Evolutionary conservation across 2,329 filamentous ascomycete species (phyloP).

Genomic region (Shiraia bambusicola): DNA sequence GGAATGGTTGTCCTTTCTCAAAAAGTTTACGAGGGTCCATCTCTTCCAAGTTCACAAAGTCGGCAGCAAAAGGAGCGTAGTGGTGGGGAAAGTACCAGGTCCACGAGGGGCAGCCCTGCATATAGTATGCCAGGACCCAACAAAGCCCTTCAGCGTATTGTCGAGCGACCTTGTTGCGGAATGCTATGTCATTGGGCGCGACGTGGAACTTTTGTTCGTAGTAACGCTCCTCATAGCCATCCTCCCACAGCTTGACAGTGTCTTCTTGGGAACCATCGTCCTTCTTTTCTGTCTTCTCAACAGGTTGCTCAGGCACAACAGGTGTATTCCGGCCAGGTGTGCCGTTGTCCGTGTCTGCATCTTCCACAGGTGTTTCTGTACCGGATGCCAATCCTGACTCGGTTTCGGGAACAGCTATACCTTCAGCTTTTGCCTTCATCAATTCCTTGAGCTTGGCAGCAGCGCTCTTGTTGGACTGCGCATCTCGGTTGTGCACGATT

Average conservation of each 20-base stretch:
- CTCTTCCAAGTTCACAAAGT: conserved; percentile 81
- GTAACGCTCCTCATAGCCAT: conserved; percentile 91
- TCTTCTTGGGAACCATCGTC: conserved; percentile 69
- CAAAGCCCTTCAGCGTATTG: conserved; percentile 93
- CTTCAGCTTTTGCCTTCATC: conserved; percentile 57
- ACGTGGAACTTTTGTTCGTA: conserved; percentile 96
- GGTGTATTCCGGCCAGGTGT: conserved; percentile 64
- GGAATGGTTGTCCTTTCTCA: conserved; percentile 80
- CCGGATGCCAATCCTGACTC: conserved; percentile 35
- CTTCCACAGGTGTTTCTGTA: conserved; percentile 57
- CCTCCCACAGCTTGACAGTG: conserved; percentile 88
- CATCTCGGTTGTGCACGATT: conserved; percentile 77
- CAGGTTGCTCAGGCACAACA: conserved; percentile 48
- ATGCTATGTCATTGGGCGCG: conserved; percentile 75
- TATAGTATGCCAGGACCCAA: conserved; percentile 96
- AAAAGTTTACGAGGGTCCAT: conserved; percentile 71
- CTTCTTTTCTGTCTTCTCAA: conserved; percentile 44
- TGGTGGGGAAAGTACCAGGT: conserved; percentile 99
- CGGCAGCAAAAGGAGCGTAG: conserved; percentile 94
- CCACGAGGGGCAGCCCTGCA: conserved; percentile 97
- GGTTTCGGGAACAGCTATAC: conserved; percentile 26
- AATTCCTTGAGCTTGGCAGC: conserved; percentile 77
- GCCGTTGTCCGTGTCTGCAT: conserved; percentile 55
- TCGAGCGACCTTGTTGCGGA: conserved; percentile 83
- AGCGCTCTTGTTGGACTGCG: conserved; percentile 85